A percentile compares a stretch with the other conserved stretches of the same genome.
These are phyloP conservation scores for Schizophyllum amplum DNA, from an alignment of 1,284 basidiomycete species.

Conservation along the genomic window DNA sequence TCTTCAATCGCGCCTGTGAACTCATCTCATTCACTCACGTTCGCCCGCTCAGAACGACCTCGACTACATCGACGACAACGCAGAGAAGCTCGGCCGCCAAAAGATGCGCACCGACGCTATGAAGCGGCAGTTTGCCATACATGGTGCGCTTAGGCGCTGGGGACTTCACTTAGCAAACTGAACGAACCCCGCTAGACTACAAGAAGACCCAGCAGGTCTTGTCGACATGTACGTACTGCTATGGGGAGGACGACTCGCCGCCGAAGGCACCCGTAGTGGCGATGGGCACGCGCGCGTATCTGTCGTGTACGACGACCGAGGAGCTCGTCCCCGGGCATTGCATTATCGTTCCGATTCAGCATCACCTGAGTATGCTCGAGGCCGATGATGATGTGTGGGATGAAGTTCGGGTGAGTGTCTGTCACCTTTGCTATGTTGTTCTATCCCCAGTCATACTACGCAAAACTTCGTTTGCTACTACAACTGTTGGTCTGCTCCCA, in stretches of 20 bases:
- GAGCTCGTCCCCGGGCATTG: constrained; percentile 87
- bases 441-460: not conserved
- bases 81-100: constrained; percentile 83
- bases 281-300: constrained; percentile 84
- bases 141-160: constrained; percentile 46
- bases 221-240: constrained; percentile 83
- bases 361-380: constrained; percentile 86
- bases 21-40: not conserved
- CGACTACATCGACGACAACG: constrained; percentile 96
- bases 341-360: constrained; percentile 92
- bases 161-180: constrained; percentile 6
- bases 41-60: constrained; percentile 53
- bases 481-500: too few species aligned
- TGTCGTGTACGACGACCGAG: constrained; percentile 82
- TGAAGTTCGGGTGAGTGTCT: constrained; percentile 70
- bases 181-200: constrained; percentile 58
- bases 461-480: too few species aligned
- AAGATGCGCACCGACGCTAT: constrained; percentile 95
- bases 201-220: constrained; percentile 89
- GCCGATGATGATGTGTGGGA: constrained; percentile 99
- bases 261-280: constrained; percentile 85
- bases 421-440: not conserved
- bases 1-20: not conserved
- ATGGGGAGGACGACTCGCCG: constrained; percentile 77
- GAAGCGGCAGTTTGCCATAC: constrained; percentile 95